Base-by-base conservation (phyloP, 768 basidiomycete species). In the Xerocomellus intermedius region DNA sequence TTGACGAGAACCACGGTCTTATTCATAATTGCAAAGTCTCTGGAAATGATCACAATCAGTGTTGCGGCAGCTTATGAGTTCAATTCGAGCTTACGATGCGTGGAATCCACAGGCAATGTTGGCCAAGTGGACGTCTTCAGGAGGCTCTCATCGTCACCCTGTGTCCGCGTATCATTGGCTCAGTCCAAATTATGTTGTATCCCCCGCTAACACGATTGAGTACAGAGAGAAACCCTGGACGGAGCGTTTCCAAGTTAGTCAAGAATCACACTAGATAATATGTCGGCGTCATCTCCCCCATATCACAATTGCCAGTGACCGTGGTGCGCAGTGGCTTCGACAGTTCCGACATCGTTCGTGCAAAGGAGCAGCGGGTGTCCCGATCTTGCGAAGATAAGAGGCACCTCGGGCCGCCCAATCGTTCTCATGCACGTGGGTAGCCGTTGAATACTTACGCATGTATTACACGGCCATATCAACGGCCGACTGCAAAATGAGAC, bases 51-150 rank as follows among this genome's bases (percentile, higher is more conserved):
- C 26, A 38, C 5, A 19, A 19, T 50, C n/a, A 37, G 38, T 8
- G 5, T 32, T 7, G 19, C 3, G 0, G 5, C 8, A 4, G 3
- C n/a, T 6, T 6, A 10, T 4, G 38, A 26, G 17, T 19, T 36
- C 39, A n/a, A n/a, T n/a, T 24, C 41, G 7, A 39, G 30, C 5
- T 56, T 35, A 84, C 81, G 81, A 82, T 21, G 82, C 85, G 62
- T 87, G 86, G 56, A 85, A 86, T 7, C 86, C 85, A 62, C 85
- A 87, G 0, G 86, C 86, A 16, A 86, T 73, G 55, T 86, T 84
- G 0, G 83, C 82, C 16, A 83, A 70, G 59, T 84, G 80, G 28
- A 85, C 82, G 76, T 79, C 50, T 77, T 74, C 80, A 82, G 82
- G 41, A 83, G 73, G 10, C 69, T 68, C 52, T 78, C 79, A 33